phyloP scores from a whole-genome alignment of 495 filamentous ascomycete genomes.

The Penicillium parvum region DNA sequence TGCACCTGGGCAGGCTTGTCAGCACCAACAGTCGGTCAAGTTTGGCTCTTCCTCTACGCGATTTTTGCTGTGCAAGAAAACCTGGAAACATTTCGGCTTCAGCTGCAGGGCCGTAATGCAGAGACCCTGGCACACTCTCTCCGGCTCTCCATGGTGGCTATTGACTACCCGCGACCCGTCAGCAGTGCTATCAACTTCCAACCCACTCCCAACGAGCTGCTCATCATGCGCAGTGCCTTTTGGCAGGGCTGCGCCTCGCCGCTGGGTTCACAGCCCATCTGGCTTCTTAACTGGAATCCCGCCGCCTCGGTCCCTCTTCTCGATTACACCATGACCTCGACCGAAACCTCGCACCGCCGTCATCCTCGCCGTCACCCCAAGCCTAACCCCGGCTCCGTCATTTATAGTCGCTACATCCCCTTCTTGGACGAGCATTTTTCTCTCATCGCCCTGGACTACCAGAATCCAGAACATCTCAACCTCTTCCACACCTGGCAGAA shows the following conservation, averaged over 20 bases:
- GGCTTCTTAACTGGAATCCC: slow-evolving; percentile 29
- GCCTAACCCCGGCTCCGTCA: slow-evolving; percentile 50
- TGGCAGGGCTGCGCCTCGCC: slow-evolving; percentile 60
- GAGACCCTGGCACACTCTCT: slow-evolving; percentile 8
- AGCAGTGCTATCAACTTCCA: slow-evolving; percentile 8
- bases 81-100: slow-evolving; percentile 12
- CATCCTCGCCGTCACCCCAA: slow-evolving; percentile 55
- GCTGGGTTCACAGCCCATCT: slow-evolving; percentile 50
- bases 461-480: slow-evolving; percentile 46
- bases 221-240: slow-evolving; percentile 36
- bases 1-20: slow-evolving; percentile 21
- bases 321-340: slow-evolving; percentile 34
- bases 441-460: slow-evolving; percentile 54
- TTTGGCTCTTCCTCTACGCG: slow-evolving; percentile 53
- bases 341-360: slow-evolving; percentile 29
- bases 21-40: slow-evolving; percentile 45
- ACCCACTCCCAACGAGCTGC: slow-evolving; percentile 9
- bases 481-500: slow-evolving; percentile 65
- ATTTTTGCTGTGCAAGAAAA: slow-evolving; percentile 25
- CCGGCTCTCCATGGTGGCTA: slow-evolving; percentile 15
- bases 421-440: slow-evolving; percentile 60
- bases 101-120: slow-evolving; percentile 5
- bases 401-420: slow-evolving; percentile 63
- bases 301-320: slow-evolving; percentile 16
- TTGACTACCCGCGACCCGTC: slow-evolving; percentile 10